phyloP scores from a whole-genome alignment of 495 filamentous ascomycete genomes.

The Echria macrotheca region DNA sequence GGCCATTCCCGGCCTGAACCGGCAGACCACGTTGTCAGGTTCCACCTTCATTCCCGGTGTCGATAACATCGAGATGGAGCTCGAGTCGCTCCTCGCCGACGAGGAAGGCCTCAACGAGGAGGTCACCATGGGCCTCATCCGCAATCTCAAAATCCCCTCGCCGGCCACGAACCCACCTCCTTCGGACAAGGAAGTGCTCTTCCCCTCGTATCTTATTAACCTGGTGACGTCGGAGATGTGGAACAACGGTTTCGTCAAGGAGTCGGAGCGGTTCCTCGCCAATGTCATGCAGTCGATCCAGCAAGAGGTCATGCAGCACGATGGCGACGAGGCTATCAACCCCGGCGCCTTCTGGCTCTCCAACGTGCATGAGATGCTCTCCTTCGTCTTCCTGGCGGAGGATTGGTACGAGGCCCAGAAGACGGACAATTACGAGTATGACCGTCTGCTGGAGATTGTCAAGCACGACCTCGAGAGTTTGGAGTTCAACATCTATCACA shows the following conservation, averaged over 20 bases:
- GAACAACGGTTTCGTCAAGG: conserved; percentile 99
- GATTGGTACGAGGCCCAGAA: conserved; percentile 99
- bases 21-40: conserved; percentile 60
- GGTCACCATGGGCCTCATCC: conserved; percentile 89
- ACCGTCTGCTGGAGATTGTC: conserved; percentile 94
- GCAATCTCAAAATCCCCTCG: conserved; percentile 89
- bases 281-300: conserved; percentile 99
- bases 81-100: conserved; percentile 88
- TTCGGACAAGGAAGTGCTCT: conserved; percentile 96
- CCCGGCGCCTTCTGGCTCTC: conserved; percentile 98
- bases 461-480: conserved; percentile 98
- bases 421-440: conserved; percentile 98
- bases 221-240: conserved; percentile 99
- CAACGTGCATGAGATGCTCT: conserved; percentile 99
- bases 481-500: conserved; percentile 99
- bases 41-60: conserved; percentile 65
- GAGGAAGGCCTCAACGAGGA: conserved; percentile 95
- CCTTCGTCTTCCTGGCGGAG: conserved; percentile 97
- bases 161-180: conserved; percentile 79
- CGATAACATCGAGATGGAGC: conserved; percentile 87
- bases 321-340: conserved; percentile 95
- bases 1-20: conserved; percentile 61
- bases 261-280: conserved; percentile 96
- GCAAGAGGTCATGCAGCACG: conserved; percentile 97
- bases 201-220: conserved; percentile 98